Conservation (phyloP, 257 asterid species). For the Nicotiana tabacum region DNA sequence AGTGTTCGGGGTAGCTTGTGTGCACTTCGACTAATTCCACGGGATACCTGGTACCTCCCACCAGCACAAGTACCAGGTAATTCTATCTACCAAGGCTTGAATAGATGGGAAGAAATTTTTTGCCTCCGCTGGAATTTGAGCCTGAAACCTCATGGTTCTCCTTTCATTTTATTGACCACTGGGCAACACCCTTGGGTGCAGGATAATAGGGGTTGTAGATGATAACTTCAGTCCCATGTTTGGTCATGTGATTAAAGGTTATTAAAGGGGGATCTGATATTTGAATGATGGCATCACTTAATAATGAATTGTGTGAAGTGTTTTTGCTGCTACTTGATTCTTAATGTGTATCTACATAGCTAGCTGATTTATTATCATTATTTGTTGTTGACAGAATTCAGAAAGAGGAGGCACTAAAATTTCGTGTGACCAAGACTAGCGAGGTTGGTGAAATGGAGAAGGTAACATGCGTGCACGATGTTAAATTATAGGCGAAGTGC, state of each 20-base stretch:
- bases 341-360: neutral
- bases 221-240: neutral
- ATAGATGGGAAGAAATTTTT: too few relatives aligned
- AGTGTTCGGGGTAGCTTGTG: too few relatives aligned
- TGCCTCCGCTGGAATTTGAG: too few relatives aligned
- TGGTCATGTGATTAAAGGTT: neutral
- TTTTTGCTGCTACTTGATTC: constrained; percentile 1
- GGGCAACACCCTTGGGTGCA: neutral
- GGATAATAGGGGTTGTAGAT: neutral
- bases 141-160: too few relatives aligned
- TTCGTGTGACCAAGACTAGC: constrained; percentile 65
- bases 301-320: neutral
- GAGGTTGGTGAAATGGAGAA: constrained; percentile 80
- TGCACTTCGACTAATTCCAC: too few relatives aligned
- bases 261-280: neutral
- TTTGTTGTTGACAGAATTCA: constrained; percentile 54
- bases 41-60: too few relatives aligned
- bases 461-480: constrained; percentile 36
- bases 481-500: neutral
- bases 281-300: neutral
- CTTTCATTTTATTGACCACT: too few relatives aligned
- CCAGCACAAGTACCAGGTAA: too few relatives aligned
- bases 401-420: constrained; percentile 86
- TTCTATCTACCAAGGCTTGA: too few relatives aligned
- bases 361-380: constrained; percentile 14